Conservation (phyloP, 2,329 filamentous ascomycete genomes). For the Alternaria brassicae region DNA sequence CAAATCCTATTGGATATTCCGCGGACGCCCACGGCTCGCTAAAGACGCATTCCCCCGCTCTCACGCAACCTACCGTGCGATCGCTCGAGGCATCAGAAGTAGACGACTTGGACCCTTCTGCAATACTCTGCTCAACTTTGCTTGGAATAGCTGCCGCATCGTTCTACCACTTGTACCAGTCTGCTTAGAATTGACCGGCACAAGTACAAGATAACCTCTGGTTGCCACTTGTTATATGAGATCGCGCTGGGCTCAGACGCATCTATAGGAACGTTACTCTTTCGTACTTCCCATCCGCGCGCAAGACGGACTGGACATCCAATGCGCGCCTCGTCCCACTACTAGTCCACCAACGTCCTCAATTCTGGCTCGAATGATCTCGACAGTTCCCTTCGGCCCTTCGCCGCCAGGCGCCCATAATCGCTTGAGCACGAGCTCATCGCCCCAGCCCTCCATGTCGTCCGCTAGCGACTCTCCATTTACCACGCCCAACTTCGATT, state of each 20-base stretch:
- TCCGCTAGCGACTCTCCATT: conserved; percentile 51
- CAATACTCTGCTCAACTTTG: conserved; percentile 20
- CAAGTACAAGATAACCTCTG: conserved; percentile 14
- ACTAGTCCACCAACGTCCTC: conserved; percentile 26
- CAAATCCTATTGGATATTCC: conserved; percentile 38
- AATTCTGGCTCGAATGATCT: conserved; percentile 45
- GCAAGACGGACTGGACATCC: conserved; percentile 21
- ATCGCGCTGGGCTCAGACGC: conserved; percentile 8
- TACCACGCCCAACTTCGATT: conserved; percentile 46
- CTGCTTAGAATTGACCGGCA: conserved; percentile 14
- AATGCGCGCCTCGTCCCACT: conserved; percentile 34
- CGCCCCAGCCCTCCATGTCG: conserved; percentile 51
- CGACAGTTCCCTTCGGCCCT: conserved; percentile 45
- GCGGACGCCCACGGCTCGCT: conserved; percentile 43
- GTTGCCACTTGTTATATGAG: conserved; percentile 18
- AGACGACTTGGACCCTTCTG: conserved; percentile 33
- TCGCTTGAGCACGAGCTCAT: conserved; percentile 51
- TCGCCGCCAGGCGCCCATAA: conserved; percentile 41
- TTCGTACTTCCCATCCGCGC: conserved; percentile 12
- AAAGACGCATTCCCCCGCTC: conserved; percentile 44
- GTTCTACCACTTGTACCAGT: conserved; percentile 18
- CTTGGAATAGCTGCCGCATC: conserved; percentile 13
- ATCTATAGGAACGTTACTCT: conserved; percentile 4
- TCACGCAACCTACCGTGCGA: conserved; percentile 41
- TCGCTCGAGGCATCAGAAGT: conserved; percentile 40